Percentiles rank a stretch among this genome's conserved stretches.
These are phyloP conservation scores for Boletus patriciae DNA, from an alignment of 768 basidiomycete genomes.

Conservation along the genomic window DNA sequence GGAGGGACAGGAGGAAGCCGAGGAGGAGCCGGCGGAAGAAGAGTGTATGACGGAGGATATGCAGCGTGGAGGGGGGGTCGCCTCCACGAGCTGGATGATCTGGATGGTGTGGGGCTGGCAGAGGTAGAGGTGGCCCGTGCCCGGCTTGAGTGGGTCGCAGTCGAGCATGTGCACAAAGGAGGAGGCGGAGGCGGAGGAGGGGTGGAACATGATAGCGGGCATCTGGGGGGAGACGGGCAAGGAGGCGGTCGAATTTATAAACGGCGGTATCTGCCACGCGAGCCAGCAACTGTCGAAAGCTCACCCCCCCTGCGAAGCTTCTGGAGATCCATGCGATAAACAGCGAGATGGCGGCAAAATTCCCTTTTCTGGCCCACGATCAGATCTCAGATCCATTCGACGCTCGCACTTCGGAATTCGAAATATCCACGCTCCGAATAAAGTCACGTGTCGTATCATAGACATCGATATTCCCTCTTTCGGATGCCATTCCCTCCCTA, in stretches of 20 bases:
- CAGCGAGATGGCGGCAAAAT: conserved; percentile 12
- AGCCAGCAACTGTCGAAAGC: conserved; percentile 18
- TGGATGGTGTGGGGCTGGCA: conserved; percentile 53
- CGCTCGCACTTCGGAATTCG: neutral
- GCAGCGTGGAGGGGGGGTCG: conserved; percentile 48
- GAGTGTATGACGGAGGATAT: conserved; percentile 34
- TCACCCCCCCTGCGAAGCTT: conserved; percentile 20
- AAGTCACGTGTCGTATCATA: conserved; percentile 18
- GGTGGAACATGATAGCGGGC: conserved; percentile 27
- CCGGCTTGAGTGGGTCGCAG: conserved; percentile 37
- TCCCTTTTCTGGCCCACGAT: conserved; percentile 4
- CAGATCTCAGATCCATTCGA: conserved; percentile 25
- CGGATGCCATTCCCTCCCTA: conserved; percentile 4
- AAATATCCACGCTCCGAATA: neutral
- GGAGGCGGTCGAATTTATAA: conserved; percentile 22
- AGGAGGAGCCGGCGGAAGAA: conserved; percentile 44
- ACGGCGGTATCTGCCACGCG: conserved; percentile 28
- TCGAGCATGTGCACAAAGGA: conserved; percentile 23
- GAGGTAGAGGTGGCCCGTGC: conserved; percentile 45
- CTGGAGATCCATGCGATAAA: conserved; percentile 28
- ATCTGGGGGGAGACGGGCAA: conserved; percentile 14
- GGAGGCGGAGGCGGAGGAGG: conserved; percentile 27
- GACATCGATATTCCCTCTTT: conserved; percentile 20
- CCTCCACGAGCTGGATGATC: conserved; percentile 76
- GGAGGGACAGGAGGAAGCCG: conserved; percentile 36